Percentiles rank a stretch among this genome's conserved stretches.
These are phyloP conservation scores for Penicillium atrosanguineum DNA, from an alignment of 495 filamentous ascomycete genomes.

Conservation along the genomic window DNA sequence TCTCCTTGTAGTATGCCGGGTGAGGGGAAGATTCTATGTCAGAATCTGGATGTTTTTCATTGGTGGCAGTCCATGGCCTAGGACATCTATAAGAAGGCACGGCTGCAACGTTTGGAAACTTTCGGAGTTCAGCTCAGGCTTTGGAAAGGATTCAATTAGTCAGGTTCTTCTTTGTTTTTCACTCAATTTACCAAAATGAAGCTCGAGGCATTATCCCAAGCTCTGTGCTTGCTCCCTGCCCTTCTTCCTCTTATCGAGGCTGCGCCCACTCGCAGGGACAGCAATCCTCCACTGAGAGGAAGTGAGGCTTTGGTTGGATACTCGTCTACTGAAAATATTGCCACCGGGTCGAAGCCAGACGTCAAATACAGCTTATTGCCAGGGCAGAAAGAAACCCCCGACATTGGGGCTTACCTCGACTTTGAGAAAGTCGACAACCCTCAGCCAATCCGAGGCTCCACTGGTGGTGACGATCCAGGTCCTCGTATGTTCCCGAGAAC, in stretches of 20 bases:
- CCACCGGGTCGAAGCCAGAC: conserved; percentile 30
- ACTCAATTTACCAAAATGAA: conserved; percentile 13
- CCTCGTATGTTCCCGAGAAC: conserved; percentile 42
- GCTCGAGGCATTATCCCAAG: conserved; percentile 1
- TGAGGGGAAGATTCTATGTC: conserved; percentile 1
- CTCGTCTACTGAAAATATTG: conserved; percentile 31
- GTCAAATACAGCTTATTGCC: conserved; percentile 43
- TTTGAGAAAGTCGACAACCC: conserved; percentile 60
- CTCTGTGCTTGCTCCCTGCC: conserved; percentile 3
- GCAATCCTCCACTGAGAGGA: conserved; percentile 34
- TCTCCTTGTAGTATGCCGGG: not conserved
- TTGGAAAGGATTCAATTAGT: not conserved
- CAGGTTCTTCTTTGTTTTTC: not conserved
- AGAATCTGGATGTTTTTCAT: not conserved
- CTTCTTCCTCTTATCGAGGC: conserved; percentile 8
- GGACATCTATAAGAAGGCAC: conserved; percentile 1
- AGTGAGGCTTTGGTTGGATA: conserved; percentile 35
- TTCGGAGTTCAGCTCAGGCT: conserved; percentile 11
- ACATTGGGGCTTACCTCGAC: conserved; percentile 61
- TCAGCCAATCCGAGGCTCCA: conserved; percentile 64
- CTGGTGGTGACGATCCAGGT: conserved; percentile 60
- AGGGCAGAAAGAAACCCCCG: conserved; percentile 56
- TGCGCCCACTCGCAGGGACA: conserved; percentile 21
- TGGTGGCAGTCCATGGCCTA: not conserved
- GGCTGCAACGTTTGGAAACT: not conserved